These are phyloP conservation scores for Mallotus repandus DNA, from an alignment of 441 rosid genomes.

Conservation along the genomic window DNA sequence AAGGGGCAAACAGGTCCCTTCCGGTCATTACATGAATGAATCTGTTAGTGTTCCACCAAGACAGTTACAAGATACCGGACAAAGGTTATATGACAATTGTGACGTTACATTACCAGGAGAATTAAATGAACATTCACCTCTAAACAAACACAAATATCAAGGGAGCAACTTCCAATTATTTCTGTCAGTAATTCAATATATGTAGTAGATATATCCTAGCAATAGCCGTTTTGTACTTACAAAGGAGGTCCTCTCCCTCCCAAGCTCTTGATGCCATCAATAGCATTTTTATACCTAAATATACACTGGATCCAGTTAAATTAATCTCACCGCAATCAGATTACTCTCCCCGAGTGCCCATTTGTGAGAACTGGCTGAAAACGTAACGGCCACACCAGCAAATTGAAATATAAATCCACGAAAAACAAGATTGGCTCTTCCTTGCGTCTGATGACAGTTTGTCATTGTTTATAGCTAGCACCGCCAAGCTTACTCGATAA, in stretches of 20 bases:
- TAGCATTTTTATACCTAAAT: slow-evolving; percentile 39
- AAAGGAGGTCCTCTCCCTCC: slow-evolving; percentile 33
- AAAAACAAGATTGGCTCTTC: slow-evolving; percentile 20
- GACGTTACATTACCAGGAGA: slow-evolving; percentile 22
- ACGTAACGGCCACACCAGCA: slow-evolving; percentile 34
- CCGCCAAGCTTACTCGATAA: slow-evolving; percentile 51
- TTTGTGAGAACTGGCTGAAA: slow-evolving; percentile 28
- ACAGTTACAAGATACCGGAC: neutral
- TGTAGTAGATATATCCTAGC: slow-evolving; percentile 33
- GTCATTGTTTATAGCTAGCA: slow-evolving; percentile 64
- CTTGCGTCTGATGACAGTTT: slow-evolving; percentile 24
- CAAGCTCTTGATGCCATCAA: slow-evolving; percentile 38
- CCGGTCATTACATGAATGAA: slow-evolving; percentile 5
- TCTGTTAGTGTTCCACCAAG: neutral
- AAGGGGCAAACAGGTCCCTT: neutral
- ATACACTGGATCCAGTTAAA: slow-evolving; percentile 38
- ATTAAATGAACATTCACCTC: slow-evolving; percentile 34
- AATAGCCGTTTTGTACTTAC: slow-evolving; percentile 52
- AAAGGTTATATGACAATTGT: slow-evolving; percentile 23
- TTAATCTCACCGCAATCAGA: slow-evolving; percentile 31
- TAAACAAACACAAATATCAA: slow-evolving; percentile 30
- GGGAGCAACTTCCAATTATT: slow-evolving; percentile 39
- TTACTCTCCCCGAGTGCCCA: slow-evolving; percentile 22
- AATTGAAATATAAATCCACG: slow-evolving; percentile 33
- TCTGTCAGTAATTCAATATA: slow-evolving; percentile 28